These are phyloP conservation scores for Annulohypoxylon truncatum DNA, from an alignment of 2,329 filamentous ascomycete species.

Conservation along the genomic window DNA sequence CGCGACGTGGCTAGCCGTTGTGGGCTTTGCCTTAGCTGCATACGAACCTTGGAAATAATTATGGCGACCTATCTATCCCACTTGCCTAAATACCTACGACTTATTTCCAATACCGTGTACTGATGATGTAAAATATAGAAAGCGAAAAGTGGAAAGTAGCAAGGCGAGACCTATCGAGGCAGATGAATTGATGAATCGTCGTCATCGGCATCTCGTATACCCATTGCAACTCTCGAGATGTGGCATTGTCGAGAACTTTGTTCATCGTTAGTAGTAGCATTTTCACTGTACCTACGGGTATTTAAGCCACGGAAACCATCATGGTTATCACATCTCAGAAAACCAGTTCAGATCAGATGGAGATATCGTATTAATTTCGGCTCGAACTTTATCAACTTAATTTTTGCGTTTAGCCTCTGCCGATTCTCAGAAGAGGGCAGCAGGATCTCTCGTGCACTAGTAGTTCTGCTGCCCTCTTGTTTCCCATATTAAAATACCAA, in stretches of 20 bases:
- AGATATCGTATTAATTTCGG: constrained; percentile 33
- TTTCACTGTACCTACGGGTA: neutral
- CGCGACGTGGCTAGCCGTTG: constrained; percentile 29
- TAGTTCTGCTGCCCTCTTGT: constrained; percentile 20
- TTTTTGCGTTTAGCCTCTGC: constrained; percentile 34
- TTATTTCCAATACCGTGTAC: neutral
- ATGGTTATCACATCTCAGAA: neutral
- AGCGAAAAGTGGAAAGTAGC: constrained; percentile 3
- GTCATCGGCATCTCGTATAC: constrained; percentile 11
- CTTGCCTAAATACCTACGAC: neutral
- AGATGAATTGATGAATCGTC: constrained; percentile 10
- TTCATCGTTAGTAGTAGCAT: neutral
- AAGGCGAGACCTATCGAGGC: neutral
- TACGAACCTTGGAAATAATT: neutral
- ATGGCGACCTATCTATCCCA: neutral
- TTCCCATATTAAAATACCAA: constrained; percentile 35
- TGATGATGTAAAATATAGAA: neutral
- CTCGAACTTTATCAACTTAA: constrained; percentile 38
- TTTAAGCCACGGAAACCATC: neutral
- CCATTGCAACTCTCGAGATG: neutral
- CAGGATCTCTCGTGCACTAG: constrained; percentile 12
- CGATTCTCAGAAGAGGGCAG: constrained; percentile 27
- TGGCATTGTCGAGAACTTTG: constrained; percentile 2
- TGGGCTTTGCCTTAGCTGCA: constrained; percentile 20
- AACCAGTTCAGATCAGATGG: neutral